Base-by-base conservation (phyloP, 805 yeast species). In the Suhomyces prunicola region DNA sequence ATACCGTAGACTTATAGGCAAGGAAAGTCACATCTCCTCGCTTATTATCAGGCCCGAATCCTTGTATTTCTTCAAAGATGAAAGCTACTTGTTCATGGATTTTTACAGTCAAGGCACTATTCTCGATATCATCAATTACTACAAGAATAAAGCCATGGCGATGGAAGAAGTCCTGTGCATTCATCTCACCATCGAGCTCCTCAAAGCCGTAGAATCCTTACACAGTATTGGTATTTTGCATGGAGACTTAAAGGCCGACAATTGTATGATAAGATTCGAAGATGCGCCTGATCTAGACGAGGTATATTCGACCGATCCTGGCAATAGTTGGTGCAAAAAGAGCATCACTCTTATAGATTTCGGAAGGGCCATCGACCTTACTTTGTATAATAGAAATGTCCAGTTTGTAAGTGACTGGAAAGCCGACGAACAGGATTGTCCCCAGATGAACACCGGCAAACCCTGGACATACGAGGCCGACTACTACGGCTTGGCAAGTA, bases 181-280 rank as follows among this genome's bases (percentile, higher is more conserved):
- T 53, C 87, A 82, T 61, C 71, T 89, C 39, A 75, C 93, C 0
- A 70, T 83, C 8, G 90, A 90, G 63, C 64, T 92, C 9, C 61
- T 91, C 45, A 76, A 81, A 42, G 75, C 82, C 0, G 68, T 90
- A 5, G 84, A 83, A 49, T 66, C 72, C 2, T 67, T 92, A n/a
- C 97, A 91, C 62, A 65, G 68, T 0, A 67, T 79, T 13, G 86
- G 86, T 0, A 83, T 91, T 1, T 74, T 91, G 10, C 97, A 91
- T 70, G 96, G 96, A 1, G 96, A 91, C 65, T 67, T 91, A 50
- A 88, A 87, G 63, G 86, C 96, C 0, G 96, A 88, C 57, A 91
- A 90, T 64, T 88, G 94, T 57, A 87, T 91, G 96, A 63, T 90
- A 0, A 69, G 87, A 40, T 74, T 87, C 41, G 69, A 72, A 13